These are phyloP conservation scores for Discostella stelligeroides DNA, from an alignment of 108 stramenopile genomes.

Conservation along the genomic window DNA sequence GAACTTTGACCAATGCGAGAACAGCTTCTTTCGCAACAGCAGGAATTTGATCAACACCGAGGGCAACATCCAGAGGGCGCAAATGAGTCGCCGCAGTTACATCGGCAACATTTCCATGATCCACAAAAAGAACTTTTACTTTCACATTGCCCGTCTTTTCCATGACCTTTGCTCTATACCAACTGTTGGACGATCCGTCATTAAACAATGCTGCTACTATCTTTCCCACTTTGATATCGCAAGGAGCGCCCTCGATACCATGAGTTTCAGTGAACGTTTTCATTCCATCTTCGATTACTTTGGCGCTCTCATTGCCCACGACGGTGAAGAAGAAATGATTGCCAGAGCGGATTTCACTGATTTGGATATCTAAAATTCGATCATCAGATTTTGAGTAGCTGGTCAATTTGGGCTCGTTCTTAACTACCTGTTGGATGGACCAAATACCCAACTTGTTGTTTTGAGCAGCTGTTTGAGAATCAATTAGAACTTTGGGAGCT, in stretches of 20 bases:
- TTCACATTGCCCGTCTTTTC: conserved; percentile 64
- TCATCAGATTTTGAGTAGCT: conserved; percentile 59
- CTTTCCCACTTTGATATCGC: conserved; percentile 79
- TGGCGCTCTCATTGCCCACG: conserved; percentile 70
- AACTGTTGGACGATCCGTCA: conserved; percentile 89
- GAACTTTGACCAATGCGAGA: conserved; percentile 75
- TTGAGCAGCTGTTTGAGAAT: conserved; percentile 75
- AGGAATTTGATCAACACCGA: conserved; percentile 76
- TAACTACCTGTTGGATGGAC: conserved; percentile 58
- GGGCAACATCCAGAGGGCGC: conserved; percentile 84
- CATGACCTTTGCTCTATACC: conserved; percentile 96
- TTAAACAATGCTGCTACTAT: conserved; percentile 94
- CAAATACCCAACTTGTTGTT: conserved; percentile 81
- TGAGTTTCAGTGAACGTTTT: conserved; percentile 83
- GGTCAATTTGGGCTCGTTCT: conserved; percentile 47
- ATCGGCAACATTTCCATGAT: conserved; percentile 94
- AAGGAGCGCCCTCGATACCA: conserved; percentile 82
- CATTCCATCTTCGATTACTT: conserved; percentile 88
- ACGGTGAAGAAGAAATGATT: conserved; percentile 89
- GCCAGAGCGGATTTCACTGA: conserved; percentile 92
- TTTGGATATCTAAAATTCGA: conserved; percentile 59
- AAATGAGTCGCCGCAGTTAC: conserved; percentile 77
- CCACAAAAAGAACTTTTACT: conserved; percentile 86
- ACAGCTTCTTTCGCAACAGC: conserved; percentile 83
- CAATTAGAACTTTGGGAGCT: conserved; percentile 75